Conservation (phyloP, 148 eudicot genomes). For the Persicaria tinctoria region DNA sequence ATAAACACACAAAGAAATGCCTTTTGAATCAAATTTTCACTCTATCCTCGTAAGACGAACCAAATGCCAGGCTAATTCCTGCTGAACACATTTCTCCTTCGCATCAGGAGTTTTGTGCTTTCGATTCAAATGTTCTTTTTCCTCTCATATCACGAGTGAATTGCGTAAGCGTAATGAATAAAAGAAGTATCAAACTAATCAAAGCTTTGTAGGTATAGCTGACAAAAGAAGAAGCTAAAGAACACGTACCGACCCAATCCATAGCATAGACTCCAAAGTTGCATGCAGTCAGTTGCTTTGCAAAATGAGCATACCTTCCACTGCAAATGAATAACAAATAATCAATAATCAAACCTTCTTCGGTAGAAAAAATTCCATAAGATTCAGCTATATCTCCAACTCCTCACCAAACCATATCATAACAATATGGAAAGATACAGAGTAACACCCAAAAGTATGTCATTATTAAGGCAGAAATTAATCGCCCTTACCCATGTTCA, state of each 20-base stretch:
- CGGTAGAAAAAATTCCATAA: constrained; percentile 7
- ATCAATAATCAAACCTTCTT: not conserved
- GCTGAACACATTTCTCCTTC: not conserved
- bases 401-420: not conserved
- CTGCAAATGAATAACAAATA: constrained; percentile 34
- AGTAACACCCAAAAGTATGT: not conserved
- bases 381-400: not conserved
- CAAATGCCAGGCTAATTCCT: not conserved
- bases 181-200: not conserved
- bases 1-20: not conserved
- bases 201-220: not conserved
- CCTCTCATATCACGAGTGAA: not conserved
- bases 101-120: not conserved
- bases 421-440: not conserved
- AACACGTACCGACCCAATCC: constrained; percentile 82
- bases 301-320: constrained; percentile 85
- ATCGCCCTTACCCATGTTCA: constrained; percentile 66
- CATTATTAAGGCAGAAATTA: constrained; percentile 1
- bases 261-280: constrained; percentile 91
- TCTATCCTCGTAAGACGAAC: not conserved
- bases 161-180: too few relatives aligned
- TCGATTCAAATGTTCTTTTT: not conserved
- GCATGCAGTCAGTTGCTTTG: constrained; percentile 68
- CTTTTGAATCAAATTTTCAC: too few relatives aligned
- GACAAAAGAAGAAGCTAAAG: not conserved